Evolutionary conservation across 2,329 filamentous ascomycete species (phyloP).

Genomic region (Ascochyta viciae-villosae): DNA sequence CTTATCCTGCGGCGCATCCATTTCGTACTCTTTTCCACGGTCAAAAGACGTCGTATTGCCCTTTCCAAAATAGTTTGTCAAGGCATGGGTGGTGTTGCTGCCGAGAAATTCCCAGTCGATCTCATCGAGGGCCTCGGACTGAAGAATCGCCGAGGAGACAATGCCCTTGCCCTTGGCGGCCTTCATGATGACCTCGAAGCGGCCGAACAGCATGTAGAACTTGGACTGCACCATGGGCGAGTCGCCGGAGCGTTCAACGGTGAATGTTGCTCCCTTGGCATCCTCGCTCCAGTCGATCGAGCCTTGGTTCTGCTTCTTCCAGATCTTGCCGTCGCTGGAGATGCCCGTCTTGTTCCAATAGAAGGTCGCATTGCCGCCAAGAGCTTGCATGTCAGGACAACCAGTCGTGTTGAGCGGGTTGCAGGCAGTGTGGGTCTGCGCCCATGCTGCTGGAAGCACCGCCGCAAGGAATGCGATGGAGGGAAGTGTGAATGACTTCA

Average conservation of each 20-base stretch:
- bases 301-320: conserved; percentile 71
- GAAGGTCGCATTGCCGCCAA: conserved; percentile 65
- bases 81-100: conserved; percentile 47
- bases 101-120: conserved; percentile 60
- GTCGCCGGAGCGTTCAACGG: conserved; percentile 72
- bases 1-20: conserved; percentile 41
- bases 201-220: conserved; percentile 63
- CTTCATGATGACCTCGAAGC: conserved; percentile 56
- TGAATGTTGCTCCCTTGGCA: conserved; percentile 71
- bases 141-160: conserved; percentile 58
- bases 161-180: conserved; percentile 59
- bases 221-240: conserved; percentile 76
- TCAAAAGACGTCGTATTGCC: conserved; percentile 61
- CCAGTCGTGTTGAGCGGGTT: conserved; percentile 73
- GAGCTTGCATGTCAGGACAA: conserved; percentile 75
- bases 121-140: conserved; percentile 62
- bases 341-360: conserved; percentile 61
- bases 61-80: conserved; percentile 64
- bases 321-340: conserved; percentile 54
- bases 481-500: conserved; percentile 46
- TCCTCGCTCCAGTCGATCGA: conserved; percentile 64
- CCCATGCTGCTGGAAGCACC: conserved; percentile 58
- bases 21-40: conserved; percentile 49
- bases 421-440: conserved; percentile 80
- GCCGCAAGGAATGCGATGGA: conserved; percentile 47